Base-by-base conservation (phyloP, 805 yeast species). In the Pichia californica region DNA sequence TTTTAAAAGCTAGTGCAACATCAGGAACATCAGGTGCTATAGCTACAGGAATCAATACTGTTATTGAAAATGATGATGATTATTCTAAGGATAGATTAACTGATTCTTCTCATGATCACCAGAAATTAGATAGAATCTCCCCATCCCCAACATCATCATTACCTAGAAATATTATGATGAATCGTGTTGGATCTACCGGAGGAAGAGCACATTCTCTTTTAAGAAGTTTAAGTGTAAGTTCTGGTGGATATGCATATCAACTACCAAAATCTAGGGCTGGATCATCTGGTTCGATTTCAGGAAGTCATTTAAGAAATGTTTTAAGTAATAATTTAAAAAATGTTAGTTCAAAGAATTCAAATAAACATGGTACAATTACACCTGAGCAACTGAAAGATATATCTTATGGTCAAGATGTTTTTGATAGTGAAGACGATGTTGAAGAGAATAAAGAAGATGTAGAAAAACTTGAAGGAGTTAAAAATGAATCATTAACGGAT, bases 361-460 rank as follows among this genome's bases (percentile, higher is more conserved):
- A 33, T 23, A 28, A 19, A 32, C 37, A 52, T 20, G 54, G 57
- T 31, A 56, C 57, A 10, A 57, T 57, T 35, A 46, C 57, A n/a
- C 50, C 47, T 5, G 49, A 41, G 9, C 48, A 49, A 18, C 47
- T 62, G 52, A 59, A 55, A 29, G 43, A 53, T 31, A 51, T 59
- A 18, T 59, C 64, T 3, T 59, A 59, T 51, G 58, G 58, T 33
- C 64, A 58, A 33, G 54, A 56, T 18, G 65, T 61, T 13, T 57
- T 59, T 31, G 64, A 58, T 23, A 60, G 62, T 16, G 66, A 59
- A 36, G 65, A 62, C 23, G 64, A 61, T 16, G 59, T 54, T 11
- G 60, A 54, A 11, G 54, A 50, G 0, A 59, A 63, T 5, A 55
- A 40, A n/a, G 44, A 40, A 3, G 43, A 26, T 13, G 43, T 32